Percentiles rank a stretch among this genome's conserved stretches.
phyloP scores from a whole-genome alignment of 768 basidiomycete species.

The Paxillus rubicundulus region DNA sequence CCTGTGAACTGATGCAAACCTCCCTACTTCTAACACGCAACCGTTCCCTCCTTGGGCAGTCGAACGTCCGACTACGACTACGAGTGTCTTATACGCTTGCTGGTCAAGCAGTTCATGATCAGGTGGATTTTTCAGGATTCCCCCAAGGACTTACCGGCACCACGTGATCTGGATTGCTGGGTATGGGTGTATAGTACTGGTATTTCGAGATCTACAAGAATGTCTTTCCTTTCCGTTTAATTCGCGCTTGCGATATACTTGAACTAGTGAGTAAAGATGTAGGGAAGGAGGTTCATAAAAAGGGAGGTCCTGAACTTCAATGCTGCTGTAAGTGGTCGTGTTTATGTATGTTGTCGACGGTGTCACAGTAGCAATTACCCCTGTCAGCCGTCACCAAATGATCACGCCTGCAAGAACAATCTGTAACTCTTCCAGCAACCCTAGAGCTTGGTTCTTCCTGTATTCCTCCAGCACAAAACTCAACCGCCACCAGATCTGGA shows the following conservation, averaged over 20 bases:
- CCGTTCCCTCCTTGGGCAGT: conserved; percentile 41
- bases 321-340: too few species aligned
- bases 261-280: too few species aligned
- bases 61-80: conserved; percentile 78
- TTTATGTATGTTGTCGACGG: too few species aligned
- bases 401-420: too few species aligned
- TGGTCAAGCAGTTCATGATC: conserved; percentile 79
- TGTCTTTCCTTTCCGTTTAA: not conserved
- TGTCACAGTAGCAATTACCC: too few species aligned
- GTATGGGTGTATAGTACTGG: conserved; percentile 11
- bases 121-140: conserved; percentile 92
- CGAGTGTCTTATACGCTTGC: conserved; percentile 75
- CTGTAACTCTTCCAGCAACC: too few species aligned
- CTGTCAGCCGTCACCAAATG: too few species aligned
- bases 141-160: conserved; percentile 68
- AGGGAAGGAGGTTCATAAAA: too few species aligned
- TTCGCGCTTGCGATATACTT: too few species aligned
- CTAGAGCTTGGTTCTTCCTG: too few species aligned
- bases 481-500: not conserved
- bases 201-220: conserved; percentile 23
- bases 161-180: conserved; percentile 14
- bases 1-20: conserved; percentile 12
- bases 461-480: not conserved
- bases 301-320: too few species aligned
- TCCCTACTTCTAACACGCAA: not conserved